phyloP scores from a whole-genome alignment of 352 stramenopile genomes.

The Phytophthora multivora region DNA sequence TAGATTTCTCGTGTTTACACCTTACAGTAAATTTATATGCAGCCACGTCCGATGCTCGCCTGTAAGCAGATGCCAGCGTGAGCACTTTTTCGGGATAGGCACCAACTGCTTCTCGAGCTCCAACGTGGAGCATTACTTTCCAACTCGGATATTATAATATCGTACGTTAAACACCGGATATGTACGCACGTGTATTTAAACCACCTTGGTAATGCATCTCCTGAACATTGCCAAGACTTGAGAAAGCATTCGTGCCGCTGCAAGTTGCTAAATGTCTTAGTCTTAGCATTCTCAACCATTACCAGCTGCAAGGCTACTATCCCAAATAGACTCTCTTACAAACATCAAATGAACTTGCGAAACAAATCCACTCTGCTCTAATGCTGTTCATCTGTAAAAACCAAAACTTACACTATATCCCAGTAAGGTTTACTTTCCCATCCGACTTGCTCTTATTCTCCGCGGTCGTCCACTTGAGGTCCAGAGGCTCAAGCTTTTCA shows the following conservation, averaged over 20 bases:
- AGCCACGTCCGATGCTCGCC: neutral
- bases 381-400: conserved; percentile 2
- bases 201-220: conserved; percentile 10
- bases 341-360: neutral
- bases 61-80: conserved; percentile 17
- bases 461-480: conserved; percentile 9
- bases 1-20: conserved; percentile 4
- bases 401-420: neutral
- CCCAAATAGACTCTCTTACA: conserved; percentile 9
- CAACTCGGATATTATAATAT: neutral
- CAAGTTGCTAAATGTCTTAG: too few species aligned
- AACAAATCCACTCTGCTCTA: neutral
- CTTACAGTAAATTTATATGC: neutral
- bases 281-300: too few species aligned
- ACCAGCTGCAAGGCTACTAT: conserved; percentile 25
- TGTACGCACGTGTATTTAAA: neutral
- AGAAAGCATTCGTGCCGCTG: neutral
- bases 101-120: neutral
- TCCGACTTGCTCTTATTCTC: conserved; percentile 6
- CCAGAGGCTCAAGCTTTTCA: conserved; percentile 23
- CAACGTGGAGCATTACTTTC: too few species aligned
- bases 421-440: neutral
- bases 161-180: conserved; percentile 8
- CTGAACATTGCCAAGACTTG: neutral
- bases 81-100: conserved; percentile 16